Conservation (phyloP, 306 rosid species). For the Sicyos baderoa region DNA sequence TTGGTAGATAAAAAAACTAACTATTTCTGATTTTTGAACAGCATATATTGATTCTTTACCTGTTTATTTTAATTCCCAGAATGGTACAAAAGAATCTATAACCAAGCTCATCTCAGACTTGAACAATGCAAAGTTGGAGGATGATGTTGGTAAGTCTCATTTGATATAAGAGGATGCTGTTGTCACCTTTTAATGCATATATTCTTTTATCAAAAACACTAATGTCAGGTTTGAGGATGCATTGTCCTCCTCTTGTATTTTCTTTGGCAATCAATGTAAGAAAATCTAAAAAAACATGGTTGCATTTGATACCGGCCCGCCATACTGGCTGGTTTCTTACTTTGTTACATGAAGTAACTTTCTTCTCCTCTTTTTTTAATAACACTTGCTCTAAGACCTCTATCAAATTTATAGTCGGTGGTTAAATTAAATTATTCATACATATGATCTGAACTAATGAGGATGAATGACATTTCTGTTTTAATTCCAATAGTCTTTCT, state of each 20-base stretch:
- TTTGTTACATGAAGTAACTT: neutral
- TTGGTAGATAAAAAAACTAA: neutral
- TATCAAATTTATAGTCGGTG: neutral
- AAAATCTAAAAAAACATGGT: too few relatives aligned
- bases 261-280: too few relatives aligned
- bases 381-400: neutral
- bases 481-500: neutral
- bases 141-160: slow-evolving; percentile 78
- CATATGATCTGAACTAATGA: neutral
- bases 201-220: neutral
- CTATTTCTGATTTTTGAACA: neutral
- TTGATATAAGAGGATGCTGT: slow-evolving; percentile 18
- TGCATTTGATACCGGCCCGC: too few relatives aligned
- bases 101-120: slow-evolving; percentile 84
- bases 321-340: too few relatives aligned
- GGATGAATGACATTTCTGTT: neutral
- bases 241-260: too few relatives aligned
- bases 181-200: neutral
- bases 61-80: slow-evolving; percentile 35
- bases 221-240: too few relatives aligned
- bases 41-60: neutral
- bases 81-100: slow-evolving; percentile 87
- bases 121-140: slow-evolving; percentile 73
- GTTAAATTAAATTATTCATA: neutral
- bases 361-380: neutral